Evolutionary conservation across 441 rosid genomes (phyloP), one percentile per base, ranked within the genome.

Genomic region (Brassica balearica): DNA sequence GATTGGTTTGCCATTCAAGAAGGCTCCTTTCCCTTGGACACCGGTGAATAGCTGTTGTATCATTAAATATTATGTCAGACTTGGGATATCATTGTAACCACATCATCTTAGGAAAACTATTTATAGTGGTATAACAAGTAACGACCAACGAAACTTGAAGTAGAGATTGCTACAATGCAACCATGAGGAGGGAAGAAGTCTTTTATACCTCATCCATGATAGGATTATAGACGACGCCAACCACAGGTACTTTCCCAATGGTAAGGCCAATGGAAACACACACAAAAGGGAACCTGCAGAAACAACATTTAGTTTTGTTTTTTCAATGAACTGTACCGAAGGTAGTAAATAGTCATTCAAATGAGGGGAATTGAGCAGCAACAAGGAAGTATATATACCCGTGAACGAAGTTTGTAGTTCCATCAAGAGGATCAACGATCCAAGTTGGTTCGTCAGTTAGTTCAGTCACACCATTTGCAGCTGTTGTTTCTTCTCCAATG

Each of bases 371-470:
- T 15, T 69, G 69, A 58, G 61, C 65, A 25, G 27, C 27, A 0
- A 25, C 27, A 25, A 25, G 19, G 27, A 25, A 25, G 27, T 27
- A 27, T 51, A 53, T 71, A 51, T 87, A 93, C 99, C 97, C 96
- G 66, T 96, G 99, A 75, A 96, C 99, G 73, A 96, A 96, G 78
- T 93, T 96, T 22, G 98, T 92, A 12, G 99, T 96, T 85, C 98
- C 99, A 81, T 96, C 99, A 83, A 96, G 99, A 79, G 99, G 99
- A 83, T 96, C 99, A 79, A 93, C 97, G 34, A 96, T 91, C 99
- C 98, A 96, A 27, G 98, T 96, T 5, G 98, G 97, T 66, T 93
- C 98, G 51, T 93, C 94, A 4, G 98, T 96, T 84, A 94, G 69
- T 84, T 89, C 95, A 2, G 91, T 80, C 48, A 55, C 65, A 15